Evolutionary conservation across 2,329 filamentous ascomycete species (phyloP).

Genomic region (Torrubiella hemipterigena): DNA sequence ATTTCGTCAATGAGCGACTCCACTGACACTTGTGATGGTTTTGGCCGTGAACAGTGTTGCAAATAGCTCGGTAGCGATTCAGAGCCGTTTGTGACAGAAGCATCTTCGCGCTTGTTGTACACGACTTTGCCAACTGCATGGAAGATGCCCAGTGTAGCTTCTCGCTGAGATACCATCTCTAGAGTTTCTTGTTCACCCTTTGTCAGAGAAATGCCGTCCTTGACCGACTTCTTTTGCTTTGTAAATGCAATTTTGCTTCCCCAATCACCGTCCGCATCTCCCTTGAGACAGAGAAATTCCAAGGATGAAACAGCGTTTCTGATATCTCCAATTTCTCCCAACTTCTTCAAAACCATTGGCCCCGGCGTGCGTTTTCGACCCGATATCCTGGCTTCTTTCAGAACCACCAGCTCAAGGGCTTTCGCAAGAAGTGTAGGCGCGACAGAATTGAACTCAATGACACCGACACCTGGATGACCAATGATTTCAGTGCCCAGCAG

Average conservation of each 20-base stretch:
- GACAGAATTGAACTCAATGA: conserved; percentile 88
- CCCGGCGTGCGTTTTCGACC: conserved; percentile 66
- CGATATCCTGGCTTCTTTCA: conserved; percentile 75
- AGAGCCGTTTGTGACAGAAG: conserved; percentile 25
- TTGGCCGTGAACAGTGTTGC: conserved; percentile 43
- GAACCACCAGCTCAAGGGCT: conserved; percentile 68
- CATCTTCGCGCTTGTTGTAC: conserved; percentile 74
- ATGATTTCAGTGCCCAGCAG: conserved; percentile 79
- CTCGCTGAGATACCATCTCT: conserved; percentile 71
- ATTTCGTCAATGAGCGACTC: conserved; percentile 83
- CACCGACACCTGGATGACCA: conserved; percentile 63
- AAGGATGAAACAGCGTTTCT: conserved; percentile 84
- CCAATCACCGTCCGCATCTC: conserved; percentile 64
- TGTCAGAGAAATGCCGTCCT: conserved; percentile 50
- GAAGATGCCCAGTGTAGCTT: conserved; percentile 86
- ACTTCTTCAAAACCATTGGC: conserved; percentile 60
- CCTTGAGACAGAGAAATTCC: conserved; percentile 82
- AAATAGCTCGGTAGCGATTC: conserved; percentile 51
- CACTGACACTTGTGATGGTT: conserved; percentile 52
- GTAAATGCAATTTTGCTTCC: conserved; percentile 60
- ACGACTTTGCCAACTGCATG: conserved; percentile 93
- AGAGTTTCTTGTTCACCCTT: conserved; percentile 69
- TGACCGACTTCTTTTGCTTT: conserved; percentile 51
- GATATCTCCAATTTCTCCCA: conserved; percentile 84
- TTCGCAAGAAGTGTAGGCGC: conserved; percentile 77